A percentile compares a stretch with the other conserved stretches of the same genome.
Conservation (phyloP, 306 rosid species). For the Sphenostylis stenocarpa region DNA sequence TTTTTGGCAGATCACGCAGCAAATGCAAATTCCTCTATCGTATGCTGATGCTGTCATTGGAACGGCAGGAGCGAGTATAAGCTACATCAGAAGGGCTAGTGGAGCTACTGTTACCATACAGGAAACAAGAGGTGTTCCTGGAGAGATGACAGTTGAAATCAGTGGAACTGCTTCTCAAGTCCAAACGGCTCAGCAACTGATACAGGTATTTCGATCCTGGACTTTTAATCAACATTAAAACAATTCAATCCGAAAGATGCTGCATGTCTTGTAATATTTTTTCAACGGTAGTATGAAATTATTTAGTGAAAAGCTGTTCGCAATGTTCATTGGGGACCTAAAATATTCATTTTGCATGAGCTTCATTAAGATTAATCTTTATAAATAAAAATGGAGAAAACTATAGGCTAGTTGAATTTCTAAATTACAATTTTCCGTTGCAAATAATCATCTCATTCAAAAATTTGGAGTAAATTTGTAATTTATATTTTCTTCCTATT, state of each 20-base stretch:
- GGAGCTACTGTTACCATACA: constrained; percentile 95
- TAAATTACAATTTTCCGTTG: too few relatives aligned
- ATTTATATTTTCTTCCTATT: neutral
- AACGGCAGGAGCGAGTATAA: constrained; percentile 89
- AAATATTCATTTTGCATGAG: constrained; percentile 4
- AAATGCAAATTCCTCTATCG: constrained; percentile 92
- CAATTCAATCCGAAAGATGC: neutral
- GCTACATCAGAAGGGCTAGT: constrained; percentile 95
- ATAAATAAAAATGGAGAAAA: neutral
- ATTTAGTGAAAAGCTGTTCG: constrained; percentile 12
- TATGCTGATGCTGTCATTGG: constrained; percentile 98
- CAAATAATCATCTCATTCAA: constrained; percentile 11
- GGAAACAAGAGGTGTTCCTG: constrained; percentile 97
- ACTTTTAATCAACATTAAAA: neutral
- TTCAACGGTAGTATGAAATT: neutral
- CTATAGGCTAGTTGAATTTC: neutral
- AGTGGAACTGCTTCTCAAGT: constrained; percentile 95
- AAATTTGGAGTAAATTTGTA: neutral
- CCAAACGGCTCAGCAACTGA: constrained; percentile 94
- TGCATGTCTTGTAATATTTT: constrained; percentile 2
- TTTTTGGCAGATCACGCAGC: constrained; percentile 78
- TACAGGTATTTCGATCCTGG: constrained; percentile 62
- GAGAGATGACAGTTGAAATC: constrained; percentile 98
- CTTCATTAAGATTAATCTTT: constrained; percentile 2
- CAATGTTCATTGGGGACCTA: neutral